These are phyloP conservation scores for Candida railenensis DNA, from an alignment of 805 yeast species.

Conservation along the genomic window DNA sequence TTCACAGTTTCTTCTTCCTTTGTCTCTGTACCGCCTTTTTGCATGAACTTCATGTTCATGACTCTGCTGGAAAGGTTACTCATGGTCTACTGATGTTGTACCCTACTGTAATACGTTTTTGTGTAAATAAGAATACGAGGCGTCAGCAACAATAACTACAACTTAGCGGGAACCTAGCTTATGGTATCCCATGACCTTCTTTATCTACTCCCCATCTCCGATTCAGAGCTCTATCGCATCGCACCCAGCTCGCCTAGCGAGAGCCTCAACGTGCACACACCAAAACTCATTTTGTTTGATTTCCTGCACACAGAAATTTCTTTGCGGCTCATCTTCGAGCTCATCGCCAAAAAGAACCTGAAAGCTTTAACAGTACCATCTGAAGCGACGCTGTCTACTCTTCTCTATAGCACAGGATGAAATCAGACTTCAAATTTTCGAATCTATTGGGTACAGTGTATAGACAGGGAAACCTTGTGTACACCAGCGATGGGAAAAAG, in stretches of 20 bases:
- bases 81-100: slow-evolving; percentile 14
- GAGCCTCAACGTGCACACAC: neutral
- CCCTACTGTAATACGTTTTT: too few species aligned
- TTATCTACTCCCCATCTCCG: neutral
- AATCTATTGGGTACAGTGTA: slow-evolving; percentile 94
- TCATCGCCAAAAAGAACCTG: slow-evolving; percentile 8
- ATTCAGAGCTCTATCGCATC: neutral
- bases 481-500: slow-evolving; percentile 81
- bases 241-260: neutral
- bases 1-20: slow-evolving; percentile 28
- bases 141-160: neutral
- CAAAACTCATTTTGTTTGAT: neutral
- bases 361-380: too few species aligned
- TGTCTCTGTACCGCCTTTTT: slow-evolving; percentile 37
- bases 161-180: neutral
- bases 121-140: neutral
- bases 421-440: slow-evolving; percentile 84
- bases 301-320: neutral
- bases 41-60: slow-evolving; percentile 76
- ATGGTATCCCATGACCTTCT: neutral
- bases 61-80: slow-evolving; percentile 60
- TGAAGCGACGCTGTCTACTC: too few species aligned
- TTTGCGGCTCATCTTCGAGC: slow-evolving; percentile 9
- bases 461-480: slow-evolving; percentile 84
- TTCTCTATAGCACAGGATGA: slow-evolving; percentile 48